These are phyloP conservation scores for Odontarrhena argentea DNA, from an alignment of 345 rosid genomes.

Conservation along the genomic window DNA sequence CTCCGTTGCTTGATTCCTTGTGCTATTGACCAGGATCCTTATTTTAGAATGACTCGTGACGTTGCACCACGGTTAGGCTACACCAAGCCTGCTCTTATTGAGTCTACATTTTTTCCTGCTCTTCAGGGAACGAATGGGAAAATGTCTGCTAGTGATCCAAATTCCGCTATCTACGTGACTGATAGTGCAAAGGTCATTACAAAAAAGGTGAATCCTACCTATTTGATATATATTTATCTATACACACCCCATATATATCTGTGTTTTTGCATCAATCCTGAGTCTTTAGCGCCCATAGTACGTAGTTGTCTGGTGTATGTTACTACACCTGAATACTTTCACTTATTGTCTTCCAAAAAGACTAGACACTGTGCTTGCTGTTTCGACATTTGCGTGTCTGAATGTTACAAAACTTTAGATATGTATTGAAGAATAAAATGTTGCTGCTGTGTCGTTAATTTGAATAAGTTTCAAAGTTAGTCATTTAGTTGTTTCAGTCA, in stretches of 20 bases:
- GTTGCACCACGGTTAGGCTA: constrained; percentile 93
- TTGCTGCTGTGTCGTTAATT: too few relatives aligned
- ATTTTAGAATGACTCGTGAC: constrained; percentile 95
- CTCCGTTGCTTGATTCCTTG: constrained; percentile 94
- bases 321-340: not conserved
- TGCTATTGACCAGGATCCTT: constrained; percentile 99
- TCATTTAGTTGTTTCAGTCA: too few relatives aligned
- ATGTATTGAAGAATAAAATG: too few relatives aligned
- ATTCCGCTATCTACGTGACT: constrained; percentile 94
- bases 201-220: constrained; percentile 55
- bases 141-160: constrained; percentile 98
- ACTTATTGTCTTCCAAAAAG: not conserved
- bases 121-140: constrained; percentile 93
- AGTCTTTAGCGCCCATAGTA: too few relatives aligned
- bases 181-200: constrained; percentile 77
- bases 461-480: too few relatives aligned
- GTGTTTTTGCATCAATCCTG: too few relatives aligned
- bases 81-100: constrained; percentile 92
- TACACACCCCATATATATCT: too few relatives aligned
- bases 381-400: not conserved
- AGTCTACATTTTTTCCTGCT: constrained; percentile 81
- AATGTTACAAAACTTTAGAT: not conserved
- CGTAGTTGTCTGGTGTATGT: too few relatives aligned
- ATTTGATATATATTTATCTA: too few relatives aligned
- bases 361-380: constrained; percentile 1